Conservation (phyloP, 306 rosid species). For the Prunus padus region DNA sequence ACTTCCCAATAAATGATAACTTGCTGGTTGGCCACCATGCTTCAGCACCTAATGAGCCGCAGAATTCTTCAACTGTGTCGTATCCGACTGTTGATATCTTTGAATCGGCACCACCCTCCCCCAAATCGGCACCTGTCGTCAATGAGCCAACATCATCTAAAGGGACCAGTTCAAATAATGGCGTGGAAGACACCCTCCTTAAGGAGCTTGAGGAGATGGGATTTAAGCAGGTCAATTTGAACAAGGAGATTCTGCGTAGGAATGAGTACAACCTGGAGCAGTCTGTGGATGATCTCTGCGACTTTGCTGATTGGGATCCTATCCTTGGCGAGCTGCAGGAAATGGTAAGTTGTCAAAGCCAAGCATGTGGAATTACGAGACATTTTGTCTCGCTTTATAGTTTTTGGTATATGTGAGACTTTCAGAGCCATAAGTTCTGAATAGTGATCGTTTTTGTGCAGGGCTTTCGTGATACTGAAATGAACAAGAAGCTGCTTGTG, state of each 20-base stretch:
- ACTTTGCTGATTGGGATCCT: constrained; percentile 77
- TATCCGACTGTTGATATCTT: constrained; percentile 48
- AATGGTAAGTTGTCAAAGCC: constrained; percentile 52
- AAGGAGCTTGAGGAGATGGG: constrained; percentile 86
- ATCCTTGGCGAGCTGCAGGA: constrained; percentile 75
- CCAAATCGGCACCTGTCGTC: constrained; percentile 18
- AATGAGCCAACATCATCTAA: constrained; percentile 30
- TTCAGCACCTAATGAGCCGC: constrained; percentile 29
- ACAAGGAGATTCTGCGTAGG: constrained; percentile 74
- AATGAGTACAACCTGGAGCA: constrained; percentile 68
- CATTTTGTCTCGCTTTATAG: not conserved
- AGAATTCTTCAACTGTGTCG: constrained; percentile 29
- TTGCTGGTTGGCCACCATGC: constrained; percentile 42
- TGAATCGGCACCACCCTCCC: constrained; percentile 21
- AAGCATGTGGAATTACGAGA: not conserved
- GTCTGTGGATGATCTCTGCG: constrained; percentile 80
- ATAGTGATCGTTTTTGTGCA: constrained; percentile 28
- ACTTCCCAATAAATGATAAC: constrained; percentile 36
- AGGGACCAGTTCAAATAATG: constrained; percentile 23
- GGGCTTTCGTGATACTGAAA: constrained; percentile 70
- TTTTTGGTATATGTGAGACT: not conserved
- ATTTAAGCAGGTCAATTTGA: constrained; percentile 64
- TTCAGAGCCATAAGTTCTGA: constrained; percentile 1
- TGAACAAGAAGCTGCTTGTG: constrained; percentile 69
- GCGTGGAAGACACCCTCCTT: constrained; percentile 63